Conservation (phyloP, 345 rosid species). For the Salix caprea region DNA sequence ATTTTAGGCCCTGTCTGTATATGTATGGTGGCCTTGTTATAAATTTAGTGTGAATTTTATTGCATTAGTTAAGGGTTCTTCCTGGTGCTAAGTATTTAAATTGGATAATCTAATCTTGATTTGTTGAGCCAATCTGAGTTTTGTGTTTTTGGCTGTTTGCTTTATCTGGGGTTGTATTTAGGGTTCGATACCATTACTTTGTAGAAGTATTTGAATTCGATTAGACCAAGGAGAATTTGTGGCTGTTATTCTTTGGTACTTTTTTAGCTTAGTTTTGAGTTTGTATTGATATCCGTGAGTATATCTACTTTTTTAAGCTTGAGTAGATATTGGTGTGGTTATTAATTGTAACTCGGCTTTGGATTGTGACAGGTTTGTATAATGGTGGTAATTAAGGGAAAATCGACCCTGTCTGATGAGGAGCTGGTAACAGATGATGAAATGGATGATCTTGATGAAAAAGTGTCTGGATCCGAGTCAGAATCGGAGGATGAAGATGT, state of each 20-base stretch:
- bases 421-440: conserved; percentile 39
- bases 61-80: not conserved
- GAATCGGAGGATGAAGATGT: conserved; percentile 57
- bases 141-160: not conserved
- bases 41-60: not conserved
- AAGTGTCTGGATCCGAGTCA: conserved; percentile 40
- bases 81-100: not conserved
- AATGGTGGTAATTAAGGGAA: not conserved
- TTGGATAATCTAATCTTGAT: not conserved
- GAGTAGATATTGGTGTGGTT: not conserved
- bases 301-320: not conserved
- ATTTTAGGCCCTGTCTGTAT: not conserved
- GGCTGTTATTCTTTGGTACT: not conserved
- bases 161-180: not conserved
- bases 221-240: not conserved
- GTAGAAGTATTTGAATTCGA: not conserved
- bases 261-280: not conserved
- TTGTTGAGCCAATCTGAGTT: not conserved
- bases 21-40: not conserved
- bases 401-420: conserved; percentile 14
- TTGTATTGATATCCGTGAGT: not conserved
- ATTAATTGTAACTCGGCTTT: too few relatives aligned
- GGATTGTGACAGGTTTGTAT: conserved; percentile 2
- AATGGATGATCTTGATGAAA: conserved; percentile 34
- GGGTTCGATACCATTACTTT: not conserved